phyloP scores from a whole-genome alignment of 1,284 basidiomycete species.

The Leucoagaricus sp. region DNA sequence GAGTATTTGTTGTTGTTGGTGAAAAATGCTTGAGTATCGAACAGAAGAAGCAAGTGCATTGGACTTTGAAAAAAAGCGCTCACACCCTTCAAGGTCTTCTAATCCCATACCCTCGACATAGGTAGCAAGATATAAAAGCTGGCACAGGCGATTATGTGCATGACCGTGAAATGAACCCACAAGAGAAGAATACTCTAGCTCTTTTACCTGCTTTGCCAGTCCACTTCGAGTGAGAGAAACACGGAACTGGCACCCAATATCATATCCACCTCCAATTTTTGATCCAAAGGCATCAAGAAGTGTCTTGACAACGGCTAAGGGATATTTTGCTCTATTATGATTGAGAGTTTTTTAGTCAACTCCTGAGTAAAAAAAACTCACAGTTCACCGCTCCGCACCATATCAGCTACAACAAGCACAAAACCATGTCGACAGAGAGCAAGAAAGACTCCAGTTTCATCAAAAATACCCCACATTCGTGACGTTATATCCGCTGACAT shows the following conservation, averaged over 20 bases:
- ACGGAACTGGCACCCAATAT: slow-evolving; percentile 26
- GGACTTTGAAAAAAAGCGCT: slow-evolving; percentile 32
- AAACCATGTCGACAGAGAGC: slow-evolving; percentile 25
- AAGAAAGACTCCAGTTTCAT: slow-evolving; percentile 32
- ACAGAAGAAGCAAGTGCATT: slow-evolving; percentile 26
- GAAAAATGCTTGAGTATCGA: slow-evolving; percentile 27
- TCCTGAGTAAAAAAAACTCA: not conserved
- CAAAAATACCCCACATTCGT: slow-evolving; percentile 32
- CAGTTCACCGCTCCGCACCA: slow-evolving; percentile 30
- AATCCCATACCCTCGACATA: slow-evolving; percentile 30
- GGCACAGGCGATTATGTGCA: slow-evolving; percentile 31
- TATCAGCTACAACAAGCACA: slow-evolving; percentile 20
- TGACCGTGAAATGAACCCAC: slow-evolving; percentile 34
- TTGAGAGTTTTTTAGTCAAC: not conserved
- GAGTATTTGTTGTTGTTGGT: slow-evolving; percentile 25
- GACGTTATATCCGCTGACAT: slow-evolving; percentile 23
- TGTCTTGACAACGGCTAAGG: slow-evolving; percentile 26
- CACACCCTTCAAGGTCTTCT: slow-evolving; percentile 33
- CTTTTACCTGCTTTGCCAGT: slow-evolving; percentile 15
- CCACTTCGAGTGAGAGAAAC: slow-evolving; percentile 18
- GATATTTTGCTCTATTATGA: slow-evolving; percentile 36
- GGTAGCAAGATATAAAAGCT: slow-evolving; percentile 25
- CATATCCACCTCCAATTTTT: slow-evolving; percentile 28
- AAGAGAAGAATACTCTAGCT: slow-evolving; percentile 16
- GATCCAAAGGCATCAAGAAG: slow-evolving; percentile 28